Evolutionary conservation across 2,329 filamentous ascomycete genomes (phyloP).

Genomic region (Daldinia sp.): DNA sequence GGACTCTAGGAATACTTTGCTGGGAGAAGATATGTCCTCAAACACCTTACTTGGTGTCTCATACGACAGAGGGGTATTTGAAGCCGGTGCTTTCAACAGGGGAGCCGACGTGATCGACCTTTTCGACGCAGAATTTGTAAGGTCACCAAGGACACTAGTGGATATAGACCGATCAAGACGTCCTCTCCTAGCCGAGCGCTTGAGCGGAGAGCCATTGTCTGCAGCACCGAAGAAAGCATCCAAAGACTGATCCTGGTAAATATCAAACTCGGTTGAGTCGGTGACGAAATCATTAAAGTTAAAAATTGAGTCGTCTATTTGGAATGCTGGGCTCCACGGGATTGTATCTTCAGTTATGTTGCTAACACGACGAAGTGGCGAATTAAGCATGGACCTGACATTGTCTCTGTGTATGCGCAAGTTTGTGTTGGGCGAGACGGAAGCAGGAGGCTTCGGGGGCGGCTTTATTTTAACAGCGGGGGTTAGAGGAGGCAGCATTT

Average conservation of each 20-base stretch:
- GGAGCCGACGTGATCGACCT: conserved; percentile 65
- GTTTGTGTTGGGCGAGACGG: conserved; percentile 93
- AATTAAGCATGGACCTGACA: conserved; percentile 80
- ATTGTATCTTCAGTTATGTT: conserved; percentile 63
- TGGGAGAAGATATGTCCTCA: conserved; percentile 67
- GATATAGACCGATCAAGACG: conserved; percentile 74
- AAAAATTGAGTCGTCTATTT: conserved; percentile 69
- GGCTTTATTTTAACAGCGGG: conserved; percentile 85
- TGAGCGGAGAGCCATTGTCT: conserved; percentile 73
- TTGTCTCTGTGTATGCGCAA: conserved; percentile 87
- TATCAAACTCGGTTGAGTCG: conserved; percentile 70
- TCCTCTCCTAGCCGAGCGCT: conserved; percentile 70
- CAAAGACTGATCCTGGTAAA: conserved; percentile 65
- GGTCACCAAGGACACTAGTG: conserved; percentile 70
- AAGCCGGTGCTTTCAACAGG: conserved; percentile 62
- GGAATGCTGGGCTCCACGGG: conserved; percentile 76
- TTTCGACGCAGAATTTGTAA: conserved; percentile 66
- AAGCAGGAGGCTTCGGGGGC: conserved; percentile 71
- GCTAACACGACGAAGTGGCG: conserved; percentile 66
- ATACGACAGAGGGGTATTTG: conserved; percentile 55
- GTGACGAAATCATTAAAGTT: conserved; percentile 63
- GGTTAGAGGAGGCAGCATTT: conserved; percentile 81
- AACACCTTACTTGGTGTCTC: conserved; percentile 71
- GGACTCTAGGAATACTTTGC: conserved; percentile 62
- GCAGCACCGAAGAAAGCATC: conserved; percentile 60